Evolutionary conservation across 2,329 filamentous ascomycete species (phyloP).

Genomic region (Pseudopithomyces chartarum): DNA sequence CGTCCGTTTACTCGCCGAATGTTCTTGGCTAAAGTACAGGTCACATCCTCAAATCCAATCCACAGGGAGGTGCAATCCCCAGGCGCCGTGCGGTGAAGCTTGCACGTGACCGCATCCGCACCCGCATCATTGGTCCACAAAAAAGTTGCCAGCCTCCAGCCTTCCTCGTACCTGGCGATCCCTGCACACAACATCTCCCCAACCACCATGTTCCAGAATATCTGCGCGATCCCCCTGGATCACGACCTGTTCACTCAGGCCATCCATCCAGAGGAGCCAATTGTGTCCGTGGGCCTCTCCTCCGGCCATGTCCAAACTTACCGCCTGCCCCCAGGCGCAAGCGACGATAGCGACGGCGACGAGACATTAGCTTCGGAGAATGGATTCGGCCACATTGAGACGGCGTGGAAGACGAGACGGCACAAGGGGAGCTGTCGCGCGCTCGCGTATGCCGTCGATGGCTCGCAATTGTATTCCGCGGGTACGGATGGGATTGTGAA

Average conservation of each 20-base stretch:
- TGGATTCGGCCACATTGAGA: slow-evolving; percentile 78
- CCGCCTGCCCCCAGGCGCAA: slow-evolving; percentile 67
- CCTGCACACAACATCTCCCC: slow-evolving; percentile 1
- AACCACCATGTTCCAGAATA: slow-evolving; percentile 80
- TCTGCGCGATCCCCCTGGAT: slow-evolving; percentile 85
- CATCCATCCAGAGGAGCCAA: slow-evolving; percentile 80
- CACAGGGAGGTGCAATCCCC: too few relatives aligned
- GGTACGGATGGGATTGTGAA: slow-evolving; percentile 69
- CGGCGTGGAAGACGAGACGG: slow-evolving; percentile 81
- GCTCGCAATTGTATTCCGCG: slow-evolving; percentile 65
- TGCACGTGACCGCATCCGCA: background rate
- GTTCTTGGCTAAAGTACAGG: too few relatives aligned
- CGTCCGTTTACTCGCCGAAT: too few relatives aligned
- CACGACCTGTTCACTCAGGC: slow-evolving; percentile 89
- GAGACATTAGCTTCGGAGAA: slow-evolving; percentile 58
- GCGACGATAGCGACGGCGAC: slow-evolving; percentile 55
- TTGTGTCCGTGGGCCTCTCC: slow-evolving; percentile 84
- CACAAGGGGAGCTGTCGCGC: slow-evolving; percentile 94
- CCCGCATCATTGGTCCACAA: slow-evolving; percentile 19
- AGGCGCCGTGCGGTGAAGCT: background rate
- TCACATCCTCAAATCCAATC: too few relatives aligned
- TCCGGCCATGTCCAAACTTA: slow-evolving; percentile 86
- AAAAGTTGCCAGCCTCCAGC: slow-evolving; percentile 23
- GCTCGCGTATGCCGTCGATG: slow-evolving; percentile 79
- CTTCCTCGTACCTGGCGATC: background rate